Conservation (phyloP, 176 grass and related monocot species). For the Zea luxurians region DNA sequence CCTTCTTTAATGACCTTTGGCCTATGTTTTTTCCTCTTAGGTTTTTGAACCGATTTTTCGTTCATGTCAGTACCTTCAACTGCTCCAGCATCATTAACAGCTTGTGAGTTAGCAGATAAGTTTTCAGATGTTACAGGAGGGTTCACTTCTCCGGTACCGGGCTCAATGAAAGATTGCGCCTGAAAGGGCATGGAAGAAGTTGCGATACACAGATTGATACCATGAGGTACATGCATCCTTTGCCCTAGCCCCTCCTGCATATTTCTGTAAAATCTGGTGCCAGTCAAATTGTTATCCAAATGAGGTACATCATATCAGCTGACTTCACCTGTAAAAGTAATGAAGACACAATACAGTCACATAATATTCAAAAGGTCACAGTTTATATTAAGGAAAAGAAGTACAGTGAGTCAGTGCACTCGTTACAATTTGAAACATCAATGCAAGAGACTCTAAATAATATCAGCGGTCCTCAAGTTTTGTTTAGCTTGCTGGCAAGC, state of each 20-base stretch:
- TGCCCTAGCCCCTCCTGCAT: conserved; percentile 18
- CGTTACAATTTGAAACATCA: conserved; percentile 18
- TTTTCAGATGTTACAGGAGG: conserved; percentile 29
- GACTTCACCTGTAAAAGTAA: conserved; percentile 25
- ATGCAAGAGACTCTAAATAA: conserved; percentile 19
- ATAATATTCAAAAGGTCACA: background rate
- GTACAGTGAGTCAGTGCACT: background rate
- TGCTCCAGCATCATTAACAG: conserved; percentile 18
- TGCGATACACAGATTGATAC: conserved; percentile 38
- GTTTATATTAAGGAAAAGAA: conserved; percentile 15
- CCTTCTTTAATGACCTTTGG: conserved; percentile 73
- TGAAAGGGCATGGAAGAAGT: conserved; percentile 14
- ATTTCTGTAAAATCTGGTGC: background rate
- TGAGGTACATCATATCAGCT: background rate
- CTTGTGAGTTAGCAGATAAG: conserved; percentile 21
- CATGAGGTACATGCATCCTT: conserved; percentile 24
- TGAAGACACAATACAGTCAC: conserved; percentile 27
- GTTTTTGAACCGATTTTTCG: conserved; percentile 52
- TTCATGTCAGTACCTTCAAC: conserved; percentile 56
- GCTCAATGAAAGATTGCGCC: conserved; percentile 28
- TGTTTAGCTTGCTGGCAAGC: background rate
- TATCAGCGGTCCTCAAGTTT: background rate
- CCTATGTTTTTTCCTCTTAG: conserved; percentile 68
- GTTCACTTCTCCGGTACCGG: background rate
- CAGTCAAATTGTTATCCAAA: conserved; percentile 6